Evolutionary conservation across 23 red algal species (phyloP).

Genomic region (Chondrus crispus): DNA sequence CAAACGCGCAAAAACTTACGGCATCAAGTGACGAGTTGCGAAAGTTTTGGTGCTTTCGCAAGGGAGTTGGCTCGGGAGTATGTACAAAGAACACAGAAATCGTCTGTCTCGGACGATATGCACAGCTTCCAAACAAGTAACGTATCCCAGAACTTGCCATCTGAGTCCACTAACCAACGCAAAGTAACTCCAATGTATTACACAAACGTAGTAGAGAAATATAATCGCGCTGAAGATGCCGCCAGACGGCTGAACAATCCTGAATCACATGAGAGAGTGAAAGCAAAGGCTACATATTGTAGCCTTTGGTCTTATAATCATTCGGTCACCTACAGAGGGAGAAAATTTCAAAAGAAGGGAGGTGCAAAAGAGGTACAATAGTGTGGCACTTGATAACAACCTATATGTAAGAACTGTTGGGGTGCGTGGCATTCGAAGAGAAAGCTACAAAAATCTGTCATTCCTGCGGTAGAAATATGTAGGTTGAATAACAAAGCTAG

Average conservation of each 20-base stretch:
- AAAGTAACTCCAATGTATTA: not conserved
- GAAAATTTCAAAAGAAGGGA: no score
- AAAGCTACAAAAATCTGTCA: no score
- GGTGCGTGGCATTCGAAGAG: no score
- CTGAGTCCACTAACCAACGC: not conserved
- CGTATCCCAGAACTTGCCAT: no score
- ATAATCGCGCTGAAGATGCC: not conserved
- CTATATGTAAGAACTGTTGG: no score
- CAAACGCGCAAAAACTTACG: not conserved
- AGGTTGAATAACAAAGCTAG: no score
- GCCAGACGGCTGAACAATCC: not conserved
- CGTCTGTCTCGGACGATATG: not conserved
- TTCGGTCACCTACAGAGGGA: no score
- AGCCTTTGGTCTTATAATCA: no score
- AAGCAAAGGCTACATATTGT: slow-evolving; percentile 8
- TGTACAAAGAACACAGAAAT: no score
- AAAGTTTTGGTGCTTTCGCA: not conserved
- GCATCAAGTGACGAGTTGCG: not conserved
- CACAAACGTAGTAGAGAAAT: not conserved
- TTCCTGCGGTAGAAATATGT: no score
- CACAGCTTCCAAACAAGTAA: not conserved
- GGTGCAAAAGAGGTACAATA: no score
- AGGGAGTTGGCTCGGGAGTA: not conserved
- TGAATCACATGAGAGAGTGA: not conserved
- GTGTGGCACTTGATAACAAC: no score